These are phyloP conservation scores for Liriodendron chinense DNA, from an alignment of 164 flowering plant genomes.

Conservation along the genomic window DNA sequence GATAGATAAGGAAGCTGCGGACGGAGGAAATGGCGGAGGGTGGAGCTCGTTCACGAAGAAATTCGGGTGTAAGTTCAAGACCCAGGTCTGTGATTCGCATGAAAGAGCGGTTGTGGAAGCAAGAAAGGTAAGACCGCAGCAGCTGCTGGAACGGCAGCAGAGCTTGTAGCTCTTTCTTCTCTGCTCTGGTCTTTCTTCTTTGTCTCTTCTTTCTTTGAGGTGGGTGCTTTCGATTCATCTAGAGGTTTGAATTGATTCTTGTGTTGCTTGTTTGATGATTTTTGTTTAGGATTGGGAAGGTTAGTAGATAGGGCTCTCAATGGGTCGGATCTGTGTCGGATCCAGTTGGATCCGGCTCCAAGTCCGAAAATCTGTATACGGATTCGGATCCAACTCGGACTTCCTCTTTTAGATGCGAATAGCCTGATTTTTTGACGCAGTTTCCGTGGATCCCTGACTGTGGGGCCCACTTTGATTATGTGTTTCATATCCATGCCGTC, in stretches of 20 bases:
- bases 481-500: too few species aligned
- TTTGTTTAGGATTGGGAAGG: background rate
- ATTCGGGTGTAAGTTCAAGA: constrained; percentile 91
- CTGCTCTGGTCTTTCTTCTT: background rate
- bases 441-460: too few species aligned
- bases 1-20: constrained; percentile 42
- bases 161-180: background rate
- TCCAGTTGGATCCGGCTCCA: too few species aligned
- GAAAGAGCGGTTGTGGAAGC: constrained; percentile 59
- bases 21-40: constrained; percentile 28
- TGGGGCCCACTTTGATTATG: too few species aligned
- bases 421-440: too few species aligned
- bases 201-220: background rate
- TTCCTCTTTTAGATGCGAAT: too few species aligned
- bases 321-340: too few species aligned
- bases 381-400: too few species aligned
- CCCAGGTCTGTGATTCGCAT: constrained; percentile 95
- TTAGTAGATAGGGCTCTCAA: too few species aligned
- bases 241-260: background rate
- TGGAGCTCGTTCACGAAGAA: constrained; percentile 45
- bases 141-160: background rate
- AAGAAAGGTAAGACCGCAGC: constrained; percentile 22
- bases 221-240: background rate
- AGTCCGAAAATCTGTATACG: too few species aligned
- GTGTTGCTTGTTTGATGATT: background rate